Evolutionary conservation across 495 filamentous ascomycete genomes (phyloP).

Genomic region (Penicillium cosmopolitanum): DNA sequence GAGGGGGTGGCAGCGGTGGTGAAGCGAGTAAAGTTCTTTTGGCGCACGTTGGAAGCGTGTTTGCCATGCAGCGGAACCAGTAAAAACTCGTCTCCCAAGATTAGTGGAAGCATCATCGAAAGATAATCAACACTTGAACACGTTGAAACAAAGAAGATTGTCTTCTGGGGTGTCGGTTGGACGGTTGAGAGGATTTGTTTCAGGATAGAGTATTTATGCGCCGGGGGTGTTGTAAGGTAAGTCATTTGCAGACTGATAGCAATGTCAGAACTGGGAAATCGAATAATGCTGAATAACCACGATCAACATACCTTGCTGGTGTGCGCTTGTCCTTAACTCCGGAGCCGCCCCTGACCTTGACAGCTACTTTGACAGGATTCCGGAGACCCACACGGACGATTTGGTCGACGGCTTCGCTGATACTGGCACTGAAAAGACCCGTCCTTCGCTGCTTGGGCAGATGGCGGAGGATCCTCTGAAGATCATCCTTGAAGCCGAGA

Average conservation of each 20-base stretch:
- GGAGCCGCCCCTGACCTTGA: conserved; percentile 82
- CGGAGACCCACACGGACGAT: conserved; percentile 90
- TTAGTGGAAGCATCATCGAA: conserved; percentile 72
- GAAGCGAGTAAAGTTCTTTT: conserved; percentile 82
- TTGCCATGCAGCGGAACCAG: conserved; percentile 89
- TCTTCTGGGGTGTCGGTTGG: conserved; percentile 72
- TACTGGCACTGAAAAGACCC: conserved; percentile 89
- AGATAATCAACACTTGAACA: conserved; percentile 97
- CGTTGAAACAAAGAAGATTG: conserved; percentile 93
- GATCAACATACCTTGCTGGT: conserved; percentile 62
- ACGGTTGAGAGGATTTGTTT: conserved; percentile 69
- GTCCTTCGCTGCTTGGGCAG: conserved; percentile 93
- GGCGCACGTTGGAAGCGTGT: conserved; percentile 73
- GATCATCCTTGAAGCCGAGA: conserved; percentile 90
- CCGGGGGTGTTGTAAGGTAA: conserved; percentile 74
- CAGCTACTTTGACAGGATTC: conserved; percentile 90
- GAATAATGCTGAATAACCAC: not conserved
- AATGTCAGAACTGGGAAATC: conserved; percentile 8
- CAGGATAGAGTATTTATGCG: conserved; percentile 75
- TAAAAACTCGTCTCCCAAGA: conserved; percentile 58
- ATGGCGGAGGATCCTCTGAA: conserved; percentile 80
- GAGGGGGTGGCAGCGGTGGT: conserved; percentile 65
- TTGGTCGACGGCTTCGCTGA: conserved; percentile 88
- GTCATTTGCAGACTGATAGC: conserved; percentile 75
- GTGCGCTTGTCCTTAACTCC: conserved; percentile 83